phyloP scores from a whole-genome alignment of 208 protist species.

The Wallacemonas sp. region DNA sequence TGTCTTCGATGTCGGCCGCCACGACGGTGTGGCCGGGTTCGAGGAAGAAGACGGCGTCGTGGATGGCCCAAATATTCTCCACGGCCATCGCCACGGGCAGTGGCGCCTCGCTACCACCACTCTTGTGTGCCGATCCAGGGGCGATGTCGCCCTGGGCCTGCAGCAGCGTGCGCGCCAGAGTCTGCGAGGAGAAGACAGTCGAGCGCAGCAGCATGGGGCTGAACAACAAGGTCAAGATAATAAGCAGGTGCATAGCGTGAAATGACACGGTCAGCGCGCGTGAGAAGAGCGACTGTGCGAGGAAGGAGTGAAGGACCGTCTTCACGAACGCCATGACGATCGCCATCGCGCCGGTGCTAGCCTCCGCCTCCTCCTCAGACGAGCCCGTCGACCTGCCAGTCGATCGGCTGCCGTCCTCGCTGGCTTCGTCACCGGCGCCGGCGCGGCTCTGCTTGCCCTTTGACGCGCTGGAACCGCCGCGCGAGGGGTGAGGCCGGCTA shows the following conservation, averaged over 20 bases:
- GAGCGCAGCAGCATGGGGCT: constrained; percentile 39
- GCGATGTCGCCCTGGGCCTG: constrained; percentile 24
- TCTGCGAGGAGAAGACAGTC: constrained; percentile 32
- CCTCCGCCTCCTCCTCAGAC: not conserved
- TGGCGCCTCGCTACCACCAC: not conserved
- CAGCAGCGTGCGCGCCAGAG: constrained; percentile 31
- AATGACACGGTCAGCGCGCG: constrained; percentile 16
- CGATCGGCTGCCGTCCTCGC: not conserved
- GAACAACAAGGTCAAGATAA: constrained; percentile 27
- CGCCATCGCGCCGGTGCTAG: not conserved
- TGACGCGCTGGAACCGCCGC: too few relatives aligned
- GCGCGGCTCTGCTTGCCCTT: not conserved
- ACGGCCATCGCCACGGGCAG: constrained; percentile 13
- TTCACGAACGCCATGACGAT: not conserved
- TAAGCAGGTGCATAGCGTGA: constrained; percentile 32
- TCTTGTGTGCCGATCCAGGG: not conserved
- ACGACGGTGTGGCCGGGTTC: constrained; percentile 29
- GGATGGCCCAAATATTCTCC: constrained; percentile 45
- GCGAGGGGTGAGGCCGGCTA: too few relatives aligned
- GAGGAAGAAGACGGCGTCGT: constrained; percentile 48
- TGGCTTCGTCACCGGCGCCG: not conserved
- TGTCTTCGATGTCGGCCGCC: constrained; percentile 25
- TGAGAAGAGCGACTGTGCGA: not conserved
- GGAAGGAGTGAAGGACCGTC: not conserved
- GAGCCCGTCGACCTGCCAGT: not conserved